Conservation (phyloP, 345 rosid species). For the Xanthoceras sorbifolium region DNA sequence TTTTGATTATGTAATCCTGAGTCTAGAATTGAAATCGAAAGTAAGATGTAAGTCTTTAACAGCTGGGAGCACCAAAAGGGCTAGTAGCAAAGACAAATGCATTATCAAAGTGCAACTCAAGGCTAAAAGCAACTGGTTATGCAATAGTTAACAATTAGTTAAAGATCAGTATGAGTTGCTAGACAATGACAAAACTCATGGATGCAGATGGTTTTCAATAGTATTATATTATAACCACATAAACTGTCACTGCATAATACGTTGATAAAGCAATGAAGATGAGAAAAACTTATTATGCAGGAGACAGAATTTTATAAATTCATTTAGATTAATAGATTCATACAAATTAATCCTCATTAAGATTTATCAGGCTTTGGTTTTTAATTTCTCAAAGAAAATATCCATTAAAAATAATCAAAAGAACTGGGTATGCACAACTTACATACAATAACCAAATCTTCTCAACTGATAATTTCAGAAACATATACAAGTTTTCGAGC, state of each 20-base stretch:
- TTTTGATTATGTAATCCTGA: constrained; percentile 39
- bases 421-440: not conserved
- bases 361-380: not conserved
- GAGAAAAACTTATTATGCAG: not conserved
- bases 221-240: not conserved
- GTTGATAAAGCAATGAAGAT: not conserved
- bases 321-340: not conserved
- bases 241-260: not conserved
- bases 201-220: not conserved
- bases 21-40: constrained; percentile 40
- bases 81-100: not conserved
- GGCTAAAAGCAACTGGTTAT: not conserved
- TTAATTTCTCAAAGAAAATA: not conserved
- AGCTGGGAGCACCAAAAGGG: not conserved
- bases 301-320: not conserved
- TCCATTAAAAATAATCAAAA: not conserved
- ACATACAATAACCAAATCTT: not conserved
- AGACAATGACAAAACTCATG: not conserved
- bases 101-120: not conserved
- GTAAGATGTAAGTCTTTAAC: constrained; percentile 15
- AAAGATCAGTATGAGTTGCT: not conserved
- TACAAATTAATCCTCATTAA: not conserved
- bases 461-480: not conserved
- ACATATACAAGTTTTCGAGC: not conserved
- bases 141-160: not conserved